phyloP scores from a whole-genome alignment of 2,329 filamentous ascomycete species.

The Didymella segeticola region DNA sequence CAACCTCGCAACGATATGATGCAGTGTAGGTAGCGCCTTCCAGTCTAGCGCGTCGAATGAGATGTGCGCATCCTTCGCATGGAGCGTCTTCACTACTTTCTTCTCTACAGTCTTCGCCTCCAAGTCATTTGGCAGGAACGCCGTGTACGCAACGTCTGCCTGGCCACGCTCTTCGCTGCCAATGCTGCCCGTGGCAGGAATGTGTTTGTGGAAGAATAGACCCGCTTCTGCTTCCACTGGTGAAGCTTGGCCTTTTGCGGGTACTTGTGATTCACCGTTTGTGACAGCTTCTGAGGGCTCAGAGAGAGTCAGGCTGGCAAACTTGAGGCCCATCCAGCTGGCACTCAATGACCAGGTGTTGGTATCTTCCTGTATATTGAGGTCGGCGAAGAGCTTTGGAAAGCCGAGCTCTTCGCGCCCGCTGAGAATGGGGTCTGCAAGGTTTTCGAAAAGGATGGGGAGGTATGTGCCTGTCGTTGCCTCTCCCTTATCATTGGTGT shows the following conservation, averaged over 20 bases:
- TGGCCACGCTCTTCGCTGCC: conserved; percentile 53
- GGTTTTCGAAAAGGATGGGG: conserved; percentile 64
- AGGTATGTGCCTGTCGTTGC: conserved; percentile 61
- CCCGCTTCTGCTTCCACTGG: conserved; percentile 50
- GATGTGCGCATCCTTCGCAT: conserved; percentile 54
- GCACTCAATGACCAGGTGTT: conserved; percentile 51
- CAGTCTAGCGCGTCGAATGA: conserved; percentile 59
- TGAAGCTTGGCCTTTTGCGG: neutral
- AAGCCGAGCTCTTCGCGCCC: conserved; percentile 68
- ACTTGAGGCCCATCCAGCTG: conserved; percentile 47
- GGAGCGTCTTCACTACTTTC: conserved; percentile 45
- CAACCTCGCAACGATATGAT: conserved; percentile 62
- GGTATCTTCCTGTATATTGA: conserved; percentile 52
- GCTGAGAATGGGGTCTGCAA: conserved; percentile 66
- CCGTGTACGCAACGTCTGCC: conserved; percentile 63
- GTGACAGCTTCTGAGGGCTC: conserved; percentile 20
- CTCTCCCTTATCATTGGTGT: conserved; percentile 58
- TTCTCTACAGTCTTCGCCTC: conserved; percentile 42
- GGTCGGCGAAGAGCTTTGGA: conserved; percentile 64
- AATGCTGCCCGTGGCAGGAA: conserved; percentile 59
- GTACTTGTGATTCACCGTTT: conserved; percentile 3
- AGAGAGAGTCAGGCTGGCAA: conserved; percentile 40
- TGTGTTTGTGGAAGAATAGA: conserved; percentile 63
- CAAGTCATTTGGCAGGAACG: conserved; percentile 48
- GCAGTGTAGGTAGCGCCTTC: conserved; percentile 65